Percentiles rank a stretch among this genome's conserved stretches.
These are phyloP conservation scores for Spathaspora sp. DNA, from an alignment of 805 yeast species.

Conservation along the genomic window DNA sequence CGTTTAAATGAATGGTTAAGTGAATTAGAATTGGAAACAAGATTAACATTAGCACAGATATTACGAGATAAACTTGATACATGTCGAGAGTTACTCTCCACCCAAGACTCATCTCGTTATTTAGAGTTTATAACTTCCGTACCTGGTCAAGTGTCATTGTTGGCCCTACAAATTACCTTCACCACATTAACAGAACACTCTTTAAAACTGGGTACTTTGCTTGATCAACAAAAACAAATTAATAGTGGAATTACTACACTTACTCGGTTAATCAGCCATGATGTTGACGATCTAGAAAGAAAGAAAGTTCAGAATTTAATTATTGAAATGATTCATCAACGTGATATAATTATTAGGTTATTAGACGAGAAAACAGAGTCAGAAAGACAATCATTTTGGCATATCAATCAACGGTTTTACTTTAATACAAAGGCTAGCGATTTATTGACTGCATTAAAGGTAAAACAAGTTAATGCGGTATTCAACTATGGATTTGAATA, in stretches of 20 bases:
- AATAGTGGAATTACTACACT: conserved; percentile 15
- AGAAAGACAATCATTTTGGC: conserved; percentile 41
- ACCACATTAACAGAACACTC: conserved; percentile 40
- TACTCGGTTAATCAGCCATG: conserved; percentile 19
- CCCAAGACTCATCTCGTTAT: neutral
- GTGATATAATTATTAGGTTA: conserved; percentile 29
- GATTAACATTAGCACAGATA: conserved; percentile 40
- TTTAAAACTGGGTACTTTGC: conserved; percentile 7
- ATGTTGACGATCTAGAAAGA: conserved; percentile 26
- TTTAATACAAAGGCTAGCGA: conserved; percentile 21
- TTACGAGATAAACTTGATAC: conserved; percentile 25
- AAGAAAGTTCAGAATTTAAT: conserved; percentile 57
- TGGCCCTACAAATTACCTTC: conserved; percentile 58
- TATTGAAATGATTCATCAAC: conserved; percentile 63
- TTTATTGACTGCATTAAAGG: conserved; percentile 29
- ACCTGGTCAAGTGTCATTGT: conserved; percentile 56
- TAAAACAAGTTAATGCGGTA: conserved; percentile 50
- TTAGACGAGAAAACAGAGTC: conserved; percentile 5
- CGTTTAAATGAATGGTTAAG: conserved; percentile 60
- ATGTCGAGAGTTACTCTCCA: conserved; percentile 4
- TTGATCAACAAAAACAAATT: conserved; percentile 4
- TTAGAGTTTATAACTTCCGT: conserved; percentile 29
- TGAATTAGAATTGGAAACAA: conserved; percentile 53
- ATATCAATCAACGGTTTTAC: conserved; percentile 49
- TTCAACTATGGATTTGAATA: conserved; percentile 79